These are phyloP conservation scores for Aspergillaceae sp. DNA, from an alignment of 2,329 filamentous ascomycete species.

Conservation along the genomic window DNA sequence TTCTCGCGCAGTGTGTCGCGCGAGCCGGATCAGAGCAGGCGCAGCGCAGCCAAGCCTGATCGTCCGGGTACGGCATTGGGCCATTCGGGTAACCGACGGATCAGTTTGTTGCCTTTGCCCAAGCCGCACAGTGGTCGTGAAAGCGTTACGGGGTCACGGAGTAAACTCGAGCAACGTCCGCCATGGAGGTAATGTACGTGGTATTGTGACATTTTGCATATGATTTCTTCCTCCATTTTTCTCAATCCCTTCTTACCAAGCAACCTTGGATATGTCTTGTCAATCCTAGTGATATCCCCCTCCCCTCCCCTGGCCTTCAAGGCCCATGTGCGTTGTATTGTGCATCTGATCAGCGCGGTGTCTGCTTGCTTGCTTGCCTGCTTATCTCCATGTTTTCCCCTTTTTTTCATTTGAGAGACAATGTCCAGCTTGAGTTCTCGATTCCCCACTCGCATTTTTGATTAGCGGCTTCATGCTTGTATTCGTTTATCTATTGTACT, in stretches of 20 bases:
- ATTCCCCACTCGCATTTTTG: constrained; percentile 14
- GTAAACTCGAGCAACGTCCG: constrained; percentile 25
- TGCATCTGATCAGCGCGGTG: constrained; percentile 5
- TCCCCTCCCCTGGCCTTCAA: constrained; percentile 9
- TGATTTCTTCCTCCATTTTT: too few relatives aligned
- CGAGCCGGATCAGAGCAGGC: constrained; percentile 7
- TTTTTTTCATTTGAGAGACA: constrained; percentile 11
- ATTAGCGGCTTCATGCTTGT: constrained; percentile 2
- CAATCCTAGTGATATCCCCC: too few relatives aligned
- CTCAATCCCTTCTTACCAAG: too few relatives aligned
- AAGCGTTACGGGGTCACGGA: constrained; percentile 14
- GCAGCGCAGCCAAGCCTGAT: constrained; percentile 18
- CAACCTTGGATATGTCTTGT: too few relatives aligned
- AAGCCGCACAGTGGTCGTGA: constrained; percentile 23
- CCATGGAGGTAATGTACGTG: constrained; percentile 24
- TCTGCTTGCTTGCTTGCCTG: constrained; percentile 7
- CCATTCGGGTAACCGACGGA: constrained; percentile 29
- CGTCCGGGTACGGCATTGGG: constrained; percentile 34
- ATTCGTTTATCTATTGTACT: constrained; percentile 3
- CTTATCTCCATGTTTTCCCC: too few relatives aligned
- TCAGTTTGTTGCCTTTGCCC: constrained; percentile 34
- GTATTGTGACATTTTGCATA: too few relatives aligned
- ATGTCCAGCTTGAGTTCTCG: constrained; percentile 8
- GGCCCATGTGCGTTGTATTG: constrained; percentile 1
- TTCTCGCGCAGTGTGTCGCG: constrained; percentile 23